These are phyloP conservation scores for Daldinia concentrica DNA, from an alignment of 495 filamentous ascomycete species.

Conservation along the genomic window DNA sequence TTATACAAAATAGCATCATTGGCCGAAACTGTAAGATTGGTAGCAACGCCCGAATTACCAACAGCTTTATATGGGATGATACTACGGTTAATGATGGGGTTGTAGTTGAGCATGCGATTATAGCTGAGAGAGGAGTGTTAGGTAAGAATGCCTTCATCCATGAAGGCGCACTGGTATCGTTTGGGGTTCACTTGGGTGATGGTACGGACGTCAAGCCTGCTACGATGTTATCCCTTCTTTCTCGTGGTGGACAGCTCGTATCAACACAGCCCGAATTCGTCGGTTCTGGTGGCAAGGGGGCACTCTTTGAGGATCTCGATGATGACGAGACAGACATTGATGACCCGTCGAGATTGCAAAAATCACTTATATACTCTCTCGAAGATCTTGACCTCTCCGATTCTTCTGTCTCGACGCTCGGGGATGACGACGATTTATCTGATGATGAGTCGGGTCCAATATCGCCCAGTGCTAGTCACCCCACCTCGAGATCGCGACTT, in stretches of 20 bases:
- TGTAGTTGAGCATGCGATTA: slow-evolving; percentile 74
- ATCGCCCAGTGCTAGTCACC: slow-evolving; percentile 35
- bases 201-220: slow-evolving; percentile 49
- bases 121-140: slow-evolving; percentile 75
- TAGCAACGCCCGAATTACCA: slow-evolving; percentile 77
- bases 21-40: slow-evolving; percentile 88
- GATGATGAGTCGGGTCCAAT: slow-evolving; percentile 51
- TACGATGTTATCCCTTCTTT: slow-evolving; percentile 52
- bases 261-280: slow-evolving; percentile 65
- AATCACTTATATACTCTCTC: slow-evolving; percentile 72
- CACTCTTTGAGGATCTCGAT: slow-evolving; percentile 57
- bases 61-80: slow-evolving; percentile 92
- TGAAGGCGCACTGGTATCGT: slow-evolving; percentile 81
- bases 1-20: slow-evolving; percentile 76
- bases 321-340: slow-evolving; percentile 58
- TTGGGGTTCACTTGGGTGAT: slow-evolving; percentile 74
- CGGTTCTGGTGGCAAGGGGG: slow-evolving; percentile 65
- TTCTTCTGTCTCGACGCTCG: slow-evolving; percentile 77
- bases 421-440: slow-evolving; percentile 52
- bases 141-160: slow-evolving; percentile 75
- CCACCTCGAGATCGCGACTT: slow-evolving; percentile 53
- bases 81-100: slow-evolving; percentile 77
- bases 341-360: slow-evolving; percentile 52
- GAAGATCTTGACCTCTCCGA: slow-evolving; percentile 72
- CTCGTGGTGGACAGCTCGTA: slow-evolving; percentile 50